These are phyloP conservation scores for Capsicum pubescens DNA, from an alignment of 257 asterid species.

Conservation along the genomic window DNA sequence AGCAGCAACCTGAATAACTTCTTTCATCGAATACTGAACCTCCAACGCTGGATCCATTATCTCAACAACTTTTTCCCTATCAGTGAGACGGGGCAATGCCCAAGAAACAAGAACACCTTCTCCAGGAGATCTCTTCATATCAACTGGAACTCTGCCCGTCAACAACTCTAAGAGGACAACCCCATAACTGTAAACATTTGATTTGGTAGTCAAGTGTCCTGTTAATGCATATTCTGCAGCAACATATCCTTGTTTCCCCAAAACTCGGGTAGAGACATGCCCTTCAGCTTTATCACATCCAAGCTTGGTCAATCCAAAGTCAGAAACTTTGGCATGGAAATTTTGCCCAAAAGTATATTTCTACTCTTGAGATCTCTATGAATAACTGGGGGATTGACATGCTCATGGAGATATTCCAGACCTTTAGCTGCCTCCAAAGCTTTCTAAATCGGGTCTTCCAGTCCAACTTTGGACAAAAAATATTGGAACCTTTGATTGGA, in stretches of 20 bases:
- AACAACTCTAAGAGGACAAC: conserved; percentile 88
- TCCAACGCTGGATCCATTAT: conserved; percentile 87
- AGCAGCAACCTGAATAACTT: conserved; percentile 85
- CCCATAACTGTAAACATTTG: conserved; percentile 94
- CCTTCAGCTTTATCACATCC: conserved; percentile 93
- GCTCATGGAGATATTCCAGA: conserved; percentile 88
- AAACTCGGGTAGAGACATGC: conserved; percentile 87
- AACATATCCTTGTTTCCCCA: conserved; percentile 97
- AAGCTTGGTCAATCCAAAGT: conserved; percentile 83
- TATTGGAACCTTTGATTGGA: conserved; percentile 57
- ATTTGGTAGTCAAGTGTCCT: conserved; percentile 89
- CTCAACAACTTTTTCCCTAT: conserved; percentile 75
- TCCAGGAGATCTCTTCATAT: conserved; percentile 84
- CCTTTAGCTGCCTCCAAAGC: conserved; percentile 97
- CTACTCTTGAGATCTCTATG: conserved; percentile 96
- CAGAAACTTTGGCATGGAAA: conserved; percentile 90
- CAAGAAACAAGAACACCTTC: conserved; percentile 92
- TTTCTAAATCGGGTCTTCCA: conserved; percentile 83
- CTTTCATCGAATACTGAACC: conserved; percentile 86
- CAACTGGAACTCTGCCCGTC: conserved; percentile 91
- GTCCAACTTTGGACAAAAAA: conserved; percentile 58
- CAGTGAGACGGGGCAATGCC: conserved; percentile 85
- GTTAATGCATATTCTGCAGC: conserved; percentile 96
- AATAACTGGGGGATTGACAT: conserved; percentile 76
- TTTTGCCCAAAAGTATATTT: conserved; percentile 79